Base-by-base conservation (phyloP, 208 protist genomes). In the Acanthamoeba lenticulata region DNA sequence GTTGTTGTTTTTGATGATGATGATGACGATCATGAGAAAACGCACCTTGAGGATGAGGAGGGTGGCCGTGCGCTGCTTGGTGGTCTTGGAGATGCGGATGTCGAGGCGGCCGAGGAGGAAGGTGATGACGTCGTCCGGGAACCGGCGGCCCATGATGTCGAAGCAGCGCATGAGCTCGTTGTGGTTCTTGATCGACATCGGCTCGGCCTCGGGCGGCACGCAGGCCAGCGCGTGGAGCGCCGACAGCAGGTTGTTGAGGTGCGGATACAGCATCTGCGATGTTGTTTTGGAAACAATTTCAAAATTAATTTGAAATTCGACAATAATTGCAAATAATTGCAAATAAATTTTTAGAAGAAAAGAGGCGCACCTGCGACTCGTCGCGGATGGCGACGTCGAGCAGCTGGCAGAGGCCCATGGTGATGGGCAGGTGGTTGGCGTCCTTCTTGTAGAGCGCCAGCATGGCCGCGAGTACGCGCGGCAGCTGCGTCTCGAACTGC, bases 151-250 rank as follows among this genome's bases (percentile, higher is more conserved):
- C 40, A 97, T 65, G 27, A 94, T 95, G 57, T 97, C 95, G 85
- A 94, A 96, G 86, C 96, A 97, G n/a, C 95, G 90, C 42, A 97
- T 93, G 11, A 96, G 77, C 47, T 97, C 96, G 86, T 95, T 96
- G 67, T 93, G 91, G 29, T 94, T 95, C 88, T 95, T 97, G 24
- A 90, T 83, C 19, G 93, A 60, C 5, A 34, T 69, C 52, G 95
- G 83, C 27, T 95, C 93, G 32, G 60, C 90, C 3, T 95, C 72
- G 34, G 90, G 89, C 19, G 67, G 83, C 11, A 89, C 15, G 74
- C 94, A 96, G 11, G 93, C 69, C 4, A 96, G 47, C 72, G 89
- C 92, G 77, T 96, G 91, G 17, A 97, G 36, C 13, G 72, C 81
- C 32, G 27, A 21, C 40, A 97, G 47, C 27, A 96, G 81, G 11